These are phyloP conservation scores for Porcisia hertigi DNA, from an alignment of 208 protist species.

Conservation along the genomic window DNA sequence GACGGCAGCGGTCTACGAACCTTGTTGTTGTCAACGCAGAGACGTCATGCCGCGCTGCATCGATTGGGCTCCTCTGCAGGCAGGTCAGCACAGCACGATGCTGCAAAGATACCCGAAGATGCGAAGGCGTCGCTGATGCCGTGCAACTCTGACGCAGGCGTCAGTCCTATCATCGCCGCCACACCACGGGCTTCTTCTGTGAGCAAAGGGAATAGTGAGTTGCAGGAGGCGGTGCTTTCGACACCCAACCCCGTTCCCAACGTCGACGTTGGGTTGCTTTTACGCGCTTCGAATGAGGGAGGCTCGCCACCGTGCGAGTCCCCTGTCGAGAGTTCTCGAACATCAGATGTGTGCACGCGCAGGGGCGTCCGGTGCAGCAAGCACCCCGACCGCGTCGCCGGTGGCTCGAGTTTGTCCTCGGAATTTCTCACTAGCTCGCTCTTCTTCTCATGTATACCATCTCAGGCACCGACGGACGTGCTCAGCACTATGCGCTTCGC, in stretches of 20 bases:
- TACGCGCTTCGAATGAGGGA: background rate
- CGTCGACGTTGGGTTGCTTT: background rate
- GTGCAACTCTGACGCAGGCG: no score
- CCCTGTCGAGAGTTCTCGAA: background rate
- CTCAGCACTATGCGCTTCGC: slow-evolving; percentile 6
- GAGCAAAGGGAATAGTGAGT: background rate
- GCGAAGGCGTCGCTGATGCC: background rate
- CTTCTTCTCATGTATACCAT: slow-evolving; percentile 6
- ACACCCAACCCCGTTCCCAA: background rate
- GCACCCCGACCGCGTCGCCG: background rate
- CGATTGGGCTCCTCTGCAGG: background rate
- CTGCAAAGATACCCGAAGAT: background rate
- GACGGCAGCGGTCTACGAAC: slow-evolving; percentile 6
- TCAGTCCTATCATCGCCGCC: background rate
- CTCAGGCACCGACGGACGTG: slow-evolving; percentile 8
- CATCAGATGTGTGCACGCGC: background rate
- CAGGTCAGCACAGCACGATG: background rate
- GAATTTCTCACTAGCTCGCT: slow-evolving; percentile 29
- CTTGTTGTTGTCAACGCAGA: background rate
- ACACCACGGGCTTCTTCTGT: background rate
- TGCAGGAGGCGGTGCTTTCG: background rate
- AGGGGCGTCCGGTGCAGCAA: slow-evolving; percentile 1
- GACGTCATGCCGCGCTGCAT: background rate
- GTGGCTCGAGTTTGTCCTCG: slow-evolving; percentile 16
- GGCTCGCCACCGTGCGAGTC: background rate